Evolutionary conservation across 75 land plant species (phyloP).

Genomic region (Pinus taeda): DNA sequence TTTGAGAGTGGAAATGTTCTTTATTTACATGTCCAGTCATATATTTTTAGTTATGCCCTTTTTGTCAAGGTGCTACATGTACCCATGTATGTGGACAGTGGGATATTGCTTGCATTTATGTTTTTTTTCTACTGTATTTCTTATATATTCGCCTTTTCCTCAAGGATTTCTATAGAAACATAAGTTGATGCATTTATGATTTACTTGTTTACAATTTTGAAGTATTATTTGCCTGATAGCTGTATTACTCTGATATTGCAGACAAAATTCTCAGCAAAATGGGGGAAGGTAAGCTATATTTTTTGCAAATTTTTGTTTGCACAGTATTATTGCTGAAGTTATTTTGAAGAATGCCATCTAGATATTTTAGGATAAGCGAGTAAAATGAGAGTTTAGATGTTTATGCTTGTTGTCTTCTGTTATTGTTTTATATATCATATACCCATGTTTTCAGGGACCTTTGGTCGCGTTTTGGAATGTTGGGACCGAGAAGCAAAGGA

Average conservation of each 20-base stretch:
- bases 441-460: conserved; percentile 52
- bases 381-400: background rate
- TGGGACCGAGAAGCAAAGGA: conserved; percentile 70
- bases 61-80: background rate
- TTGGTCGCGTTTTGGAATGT: conserved; percentile 85
- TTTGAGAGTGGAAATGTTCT: background rate
- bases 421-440: background rate
- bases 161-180: no score
- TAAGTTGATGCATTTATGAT: no score
- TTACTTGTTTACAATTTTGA: no score
- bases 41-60: background rate
- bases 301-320: background rate
- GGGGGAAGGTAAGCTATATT: conserved; percentile 65
- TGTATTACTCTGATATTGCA: conserved; percentile 26
- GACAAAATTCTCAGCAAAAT: conserved; percentile 84
- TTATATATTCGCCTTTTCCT: background rate
- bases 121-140: background rate
- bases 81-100: background rate
- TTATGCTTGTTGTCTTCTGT: background rate
- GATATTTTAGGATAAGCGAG: background rate
- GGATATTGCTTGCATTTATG: background rate
- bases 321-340: background rate
- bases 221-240: no score
- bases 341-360: background rate
- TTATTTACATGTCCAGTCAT: background rate